Percentiles rank a stretch among this genome's conserved stretches.
Evolutionary conservation across 2,329 filamentous ascomycete species (phyloP).

Genomic region (Aspergillus flavus): DNA sequence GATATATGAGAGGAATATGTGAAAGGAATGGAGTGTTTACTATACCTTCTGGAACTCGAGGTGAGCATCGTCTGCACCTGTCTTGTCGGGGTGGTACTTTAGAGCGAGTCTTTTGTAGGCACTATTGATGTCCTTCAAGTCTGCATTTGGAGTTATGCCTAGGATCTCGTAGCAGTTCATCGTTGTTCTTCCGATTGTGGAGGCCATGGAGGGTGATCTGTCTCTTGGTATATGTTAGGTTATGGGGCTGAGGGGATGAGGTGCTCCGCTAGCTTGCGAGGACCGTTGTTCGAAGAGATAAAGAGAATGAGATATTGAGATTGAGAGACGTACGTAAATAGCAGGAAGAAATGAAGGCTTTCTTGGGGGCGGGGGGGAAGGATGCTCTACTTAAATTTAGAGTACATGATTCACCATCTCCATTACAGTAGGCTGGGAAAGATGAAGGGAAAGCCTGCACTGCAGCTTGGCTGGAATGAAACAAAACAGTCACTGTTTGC

Average conservation of each 20-base stretch:
- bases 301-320: too few relatives aligned
- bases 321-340: not conserved
- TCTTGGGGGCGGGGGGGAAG: too few relatives aligned
- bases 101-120: slow-evolving; percentile 40
- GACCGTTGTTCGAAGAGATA: not conserved
- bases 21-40: not conserved
- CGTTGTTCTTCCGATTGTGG: slow-evolving; percentile 13
- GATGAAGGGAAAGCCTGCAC: not conserved
- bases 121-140: slow-evolving; percentile 34
- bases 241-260: too few relatives aligned
- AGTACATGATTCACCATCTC: not conserved
- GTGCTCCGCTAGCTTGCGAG: not conserved
- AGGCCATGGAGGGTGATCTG: slow-evolving; percentile 4
- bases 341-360: not conserved
- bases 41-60: slow-evolving; percentile 30
- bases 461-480: not conserved
- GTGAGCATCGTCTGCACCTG: slow-evolving; percentile 14
- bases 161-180: slow-evolving; percentile 32
- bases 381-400: not conserved
- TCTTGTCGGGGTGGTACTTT: slow-evolving; percentile 39
- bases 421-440: not conserved
- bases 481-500: not conserved
- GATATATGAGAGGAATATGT: not conserved
- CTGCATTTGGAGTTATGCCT: slow-evolving; percentile 28
- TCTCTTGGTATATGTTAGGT: not conserved